Base-by-base conservation (phyloP, 2,329 filamentous ascomycete genomes). In the Penicillium sp. region DNA sequence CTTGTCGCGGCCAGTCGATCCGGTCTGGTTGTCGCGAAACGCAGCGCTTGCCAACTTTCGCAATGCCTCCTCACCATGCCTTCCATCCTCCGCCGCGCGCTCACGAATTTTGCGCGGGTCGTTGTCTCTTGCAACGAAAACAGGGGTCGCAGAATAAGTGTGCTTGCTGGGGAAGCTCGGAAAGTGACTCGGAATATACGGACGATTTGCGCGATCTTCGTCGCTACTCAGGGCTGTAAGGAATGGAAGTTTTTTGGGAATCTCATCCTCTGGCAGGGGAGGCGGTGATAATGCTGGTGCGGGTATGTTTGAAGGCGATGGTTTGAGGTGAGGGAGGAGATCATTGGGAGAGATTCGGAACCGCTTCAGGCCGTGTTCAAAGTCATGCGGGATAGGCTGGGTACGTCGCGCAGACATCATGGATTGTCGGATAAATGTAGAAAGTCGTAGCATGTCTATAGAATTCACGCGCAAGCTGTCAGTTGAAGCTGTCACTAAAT, bases 1-100 rank as follows among this genome's bases (percentile, higher is more conserved):
- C 59, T 71, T 72, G 43, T 75, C 69, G 38, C 67, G 64, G 31
- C 69, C 72, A 25, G 71, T 68, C 12, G 69, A 68, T 43, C 71
- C 72, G 3, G 64, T 60, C 30, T 73, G 65, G 18, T 71, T 70
- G 41, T 73, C 63, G 52, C 74, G 68, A 49, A 67, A 70, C 11
- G 70, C 71, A 1, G 76, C 76, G 22, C 79, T 78, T 3, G 77
- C 75, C 62, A 87, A 70, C 60, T 81, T 84, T 41, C 83, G 73
- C 54, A 87, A 66, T 16, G 82, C 82, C 59, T 84, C 80, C 64
- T 86, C 83, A 7, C 82, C 83, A 52, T 83, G 66, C 38, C 84
- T 77, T 12, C 82, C 82, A 62, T 87, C 83, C 60, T 84, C 77
- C 3, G 82, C 84, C 4, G 82, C 82, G 49, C 77, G 75, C 61